Percentiles rank a stretch among this genome's conserved stretches.
phyloP scores from a whole-genome alignment of 768 basidiomycete genomes.

The Mycena sanguinolenta region DNA sequence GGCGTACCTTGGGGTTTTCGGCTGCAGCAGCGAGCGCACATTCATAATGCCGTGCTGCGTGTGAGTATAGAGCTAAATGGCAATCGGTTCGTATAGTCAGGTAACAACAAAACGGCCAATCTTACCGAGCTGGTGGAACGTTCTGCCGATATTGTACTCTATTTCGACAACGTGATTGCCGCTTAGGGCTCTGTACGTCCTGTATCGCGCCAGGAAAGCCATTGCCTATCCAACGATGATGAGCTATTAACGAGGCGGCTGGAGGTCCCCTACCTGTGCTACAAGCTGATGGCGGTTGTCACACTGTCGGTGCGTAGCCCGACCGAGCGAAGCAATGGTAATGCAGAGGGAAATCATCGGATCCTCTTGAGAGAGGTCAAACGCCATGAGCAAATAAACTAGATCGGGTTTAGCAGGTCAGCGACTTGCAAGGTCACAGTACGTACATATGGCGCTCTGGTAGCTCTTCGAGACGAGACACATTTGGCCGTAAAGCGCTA shows the following conservation, averaged over 20 bases:
- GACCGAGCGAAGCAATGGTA: conserved; percentile 87
- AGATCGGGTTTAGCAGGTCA: conserved; percentile 1
- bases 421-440: neutral
- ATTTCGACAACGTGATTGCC: conserved; percentile 74
- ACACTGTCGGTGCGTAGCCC: conserved; percentile 93
- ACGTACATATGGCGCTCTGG: conserved; percentile 91
- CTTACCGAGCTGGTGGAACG: conserved; percentile 92
- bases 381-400: conserved; percentile 94
- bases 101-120: neutral
- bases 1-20: conserved; percentile 39
- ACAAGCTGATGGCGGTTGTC: conserved; percentile 95
- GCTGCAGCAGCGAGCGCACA: conserved; percentile 72
- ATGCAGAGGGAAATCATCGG: conserved; percentile 88
- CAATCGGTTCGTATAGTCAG: neutral
- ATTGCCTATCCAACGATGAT: conserved; percentile 51
- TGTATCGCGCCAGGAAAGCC: conserved; percentile 88
- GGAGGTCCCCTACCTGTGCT: conserved; percentile 58
- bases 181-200: conserved; percentile 66
- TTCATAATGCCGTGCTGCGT: conserved; percentile 90
- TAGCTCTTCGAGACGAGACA: conserved; percentile 89
- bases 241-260: neutral
- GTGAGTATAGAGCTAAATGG: conserved; percentile 78
- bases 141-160: conserved; percentile 93
- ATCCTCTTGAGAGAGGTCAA: conserved; percentile 86
- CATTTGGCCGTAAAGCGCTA: conserved; percentile 85